These are phyloP conservation scores for Cochlearia excelsa DNA, from an alignment of 345 rosid genomes.

Conservation along the genomic window DNA sequence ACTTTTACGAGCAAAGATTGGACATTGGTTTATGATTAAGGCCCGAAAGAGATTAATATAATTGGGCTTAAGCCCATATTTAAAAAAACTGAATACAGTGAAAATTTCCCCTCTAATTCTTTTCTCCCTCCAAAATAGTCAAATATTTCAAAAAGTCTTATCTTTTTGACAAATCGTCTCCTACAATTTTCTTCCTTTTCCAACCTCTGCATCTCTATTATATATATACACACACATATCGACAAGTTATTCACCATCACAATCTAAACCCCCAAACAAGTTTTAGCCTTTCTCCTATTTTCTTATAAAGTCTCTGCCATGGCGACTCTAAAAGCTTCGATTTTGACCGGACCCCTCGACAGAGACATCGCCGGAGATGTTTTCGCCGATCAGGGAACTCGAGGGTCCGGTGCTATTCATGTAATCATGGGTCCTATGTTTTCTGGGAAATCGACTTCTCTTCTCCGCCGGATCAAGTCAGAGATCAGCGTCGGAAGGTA, in stretches of 20 bases:
- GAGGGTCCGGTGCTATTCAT: slow-evolving; percentile 61
- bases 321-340: slow-evolving; percentile 44
- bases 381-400: slow-evolving; percentile 8
- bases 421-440: slow-evolving; percentile 91
- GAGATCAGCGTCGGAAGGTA: slow-evolving; percentile 66
- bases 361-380: slow-evolving; percentile 20
- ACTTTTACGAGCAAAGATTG: too few relatives aligned
- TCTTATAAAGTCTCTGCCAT: slow-evolving; percentile 25
- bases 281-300: not conserved
- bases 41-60: too few relatives aligned
- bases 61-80: slow-evolving; percentile 25
- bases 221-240: slow-evolving; percentile 1
- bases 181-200: slow-evolving; percentile 24
- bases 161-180: slow-evolving; percentile 37
- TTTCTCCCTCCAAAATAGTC: slow-evolving; percentile 31
- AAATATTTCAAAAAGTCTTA: slow-evolving; percentile 11
- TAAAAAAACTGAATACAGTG: too few relatives aligned
- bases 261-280: slow-evolving; percentile 1
- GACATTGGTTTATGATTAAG: too few relatives aligned
- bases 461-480: slow-evolving; percentile 77
- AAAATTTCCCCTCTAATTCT: not conserved
- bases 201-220: slow-evolving; percentile 26
- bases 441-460: slow-evolving; percentile 89
- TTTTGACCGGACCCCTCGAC: slow-evolving; percentile 20
- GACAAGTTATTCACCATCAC: slow-evolving; percentile 1